Conservation (phyloP, 768 basidiomycete genomes). For the Panaeolus papilionaceus region DNA sequence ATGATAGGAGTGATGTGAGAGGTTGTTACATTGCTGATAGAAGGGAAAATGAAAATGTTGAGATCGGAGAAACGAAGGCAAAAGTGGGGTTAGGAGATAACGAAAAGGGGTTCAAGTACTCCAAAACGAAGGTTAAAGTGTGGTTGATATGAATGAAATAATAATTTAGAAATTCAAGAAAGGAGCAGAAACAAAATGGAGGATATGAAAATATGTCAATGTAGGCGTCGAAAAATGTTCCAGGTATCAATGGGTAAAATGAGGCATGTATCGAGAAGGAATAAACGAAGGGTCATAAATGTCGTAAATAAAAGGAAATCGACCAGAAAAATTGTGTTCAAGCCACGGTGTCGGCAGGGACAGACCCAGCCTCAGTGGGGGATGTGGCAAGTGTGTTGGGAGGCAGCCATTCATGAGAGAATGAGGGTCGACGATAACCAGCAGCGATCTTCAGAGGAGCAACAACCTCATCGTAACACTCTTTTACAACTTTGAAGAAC, state of each 20-base stretch:
- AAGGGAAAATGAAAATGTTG: not conserved
- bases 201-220: no score
- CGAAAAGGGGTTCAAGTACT: not conserved
- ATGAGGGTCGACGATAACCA: constrained; percentile 6
- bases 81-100: not conserved
- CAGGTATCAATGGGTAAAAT: not conserved
- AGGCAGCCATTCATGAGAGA: constrained; percentile 3
- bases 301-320: not conserved
- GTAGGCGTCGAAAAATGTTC: not conserved
- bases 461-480: constrained; percentile 6
- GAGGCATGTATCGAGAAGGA: not conserved
- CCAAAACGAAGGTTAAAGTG: not conserved
- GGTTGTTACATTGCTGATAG: not conserved
- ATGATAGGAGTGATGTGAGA: not conserved
- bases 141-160: not conserved
- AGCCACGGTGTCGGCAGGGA: not conserved
- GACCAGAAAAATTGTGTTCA: not conserved
- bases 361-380: not conserved
- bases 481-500: constrained; percentile 4
- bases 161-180: not conserved
- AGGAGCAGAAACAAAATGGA: not conserved
- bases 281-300: not conserved
- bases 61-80: not conserved
- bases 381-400: not conserved
- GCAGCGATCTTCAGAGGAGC: constrained; percentile 1